phyloP scores from a whole-genome alignment of 345 rosid species.

The Populus nigra region DNA sequence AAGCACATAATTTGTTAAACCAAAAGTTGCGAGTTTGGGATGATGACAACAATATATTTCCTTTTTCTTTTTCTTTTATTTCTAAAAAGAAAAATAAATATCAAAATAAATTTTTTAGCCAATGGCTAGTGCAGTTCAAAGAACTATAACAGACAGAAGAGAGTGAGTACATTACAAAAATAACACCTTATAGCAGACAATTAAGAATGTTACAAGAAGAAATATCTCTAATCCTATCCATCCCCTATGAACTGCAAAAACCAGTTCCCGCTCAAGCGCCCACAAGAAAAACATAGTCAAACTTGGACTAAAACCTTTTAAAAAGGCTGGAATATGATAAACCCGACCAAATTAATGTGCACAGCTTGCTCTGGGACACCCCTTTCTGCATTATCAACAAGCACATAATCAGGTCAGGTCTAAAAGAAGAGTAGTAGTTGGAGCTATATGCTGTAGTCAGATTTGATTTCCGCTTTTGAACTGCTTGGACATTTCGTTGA shows the following conservation, averaged over 20 bases:
- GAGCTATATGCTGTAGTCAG: background rate
- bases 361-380: background rate
- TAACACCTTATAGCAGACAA: background rate
- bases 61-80: conserved; percentile 27
- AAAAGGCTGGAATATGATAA: background rate
- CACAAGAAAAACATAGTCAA: background rate
- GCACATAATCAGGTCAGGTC: background rate
- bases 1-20: background rate
- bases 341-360: background rate
- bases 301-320: background rate
- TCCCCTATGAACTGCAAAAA: conserved; percentile 6
- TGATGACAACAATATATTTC: background rate
- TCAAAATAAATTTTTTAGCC: conserved; percentile 16
- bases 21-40: background rate
- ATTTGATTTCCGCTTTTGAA: background rate
- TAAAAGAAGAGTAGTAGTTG: no score
- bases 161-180: conserved; percentile 22
- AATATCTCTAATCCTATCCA: conserved; percentile 17
- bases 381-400: conserved; percentile 17
- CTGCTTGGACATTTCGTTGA: background rate
- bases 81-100: conserved; percentile 19
- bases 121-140: conserved; percentile 4
- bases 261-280: background rate
- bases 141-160: conserved; percentile 14
- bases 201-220: conserved; percentile 9